Percentiles rank a stretch among this genome's conserved stretches.
Evolutionary conservation across 129 eudicot genomes (phyloP).

Genomic region (Gnaphalium uliginosum): DNA sequence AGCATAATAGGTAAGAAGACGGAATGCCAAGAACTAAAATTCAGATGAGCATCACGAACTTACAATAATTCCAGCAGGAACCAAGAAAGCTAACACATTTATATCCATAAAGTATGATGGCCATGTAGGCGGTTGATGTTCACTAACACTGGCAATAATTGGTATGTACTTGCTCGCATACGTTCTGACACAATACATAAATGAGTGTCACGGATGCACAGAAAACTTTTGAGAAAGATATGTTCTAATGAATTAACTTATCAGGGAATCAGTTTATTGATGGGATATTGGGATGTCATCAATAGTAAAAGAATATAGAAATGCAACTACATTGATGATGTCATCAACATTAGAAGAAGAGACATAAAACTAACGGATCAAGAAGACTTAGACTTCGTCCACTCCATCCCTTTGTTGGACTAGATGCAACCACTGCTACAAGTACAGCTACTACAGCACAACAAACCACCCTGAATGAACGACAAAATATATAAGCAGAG

Average conservation of each 20-base stretch:
- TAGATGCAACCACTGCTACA: conserved; percentile 90
- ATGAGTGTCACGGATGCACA: neutral
- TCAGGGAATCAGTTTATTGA: neutral
- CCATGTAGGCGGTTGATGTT: conserved; percentile 99
- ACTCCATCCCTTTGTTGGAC: conserved; percentile 99
- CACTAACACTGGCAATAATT: conserved; percentile 98
- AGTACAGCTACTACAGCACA: conserved; percentile 80
- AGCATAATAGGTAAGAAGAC: neutral
- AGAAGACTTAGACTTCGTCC: conserved; percentile 94
- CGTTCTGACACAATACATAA: conserved; percentile 52
- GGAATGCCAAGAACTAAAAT: conserved; percentile 2
- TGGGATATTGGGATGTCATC: too few species aligned
- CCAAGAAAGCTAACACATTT: conserved; percentile 94
- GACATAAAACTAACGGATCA: conserved; percentile 75
- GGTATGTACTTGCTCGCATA: conserved; percentile 99
- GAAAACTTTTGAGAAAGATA: neutral
- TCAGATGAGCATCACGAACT: conserved; percentile 41
- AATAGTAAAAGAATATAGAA: neutral
- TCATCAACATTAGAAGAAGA: neutral
- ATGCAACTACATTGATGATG: neutral
- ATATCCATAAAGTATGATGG: conserved; percentile 99
- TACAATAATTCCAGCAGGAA: conserved; percentile 97
- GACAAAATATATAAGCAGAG: neutral
- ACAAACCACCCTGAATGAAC: conserved; percentile 67
- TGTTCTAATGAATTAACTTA: neutral